Evolutionary conservation across 164 flowering plant species (phyloP).

Genomic region (Nelumbo lutea): DNA sequence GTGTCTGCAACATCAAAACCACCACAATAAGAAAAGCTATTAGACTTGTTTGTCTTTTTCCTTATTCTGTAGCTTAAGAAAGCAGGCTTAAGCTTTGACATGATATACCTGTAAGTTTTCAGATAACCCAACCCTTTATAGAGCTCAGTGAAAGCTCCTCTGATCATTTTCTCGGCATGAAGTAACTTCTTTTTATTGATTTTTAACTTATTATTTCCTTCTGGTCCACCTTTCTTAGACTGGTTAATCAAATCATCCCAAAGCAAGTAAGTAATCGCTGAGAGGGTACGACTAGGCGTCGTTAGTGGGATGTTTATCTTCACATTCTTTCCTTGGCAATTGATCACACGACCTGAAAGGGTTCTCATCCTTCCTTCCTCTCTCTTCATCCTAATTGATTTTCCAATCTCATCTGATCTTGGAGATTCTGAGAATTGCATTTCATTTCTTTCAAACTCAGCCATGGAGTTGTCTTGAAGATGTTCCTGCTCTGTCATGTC

Average conservation of each 20-base stretch:
- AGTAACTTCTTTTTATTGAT: constrained; percentile 73
- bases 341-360: constrained; percentile 44
- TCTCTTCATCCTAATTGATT: constrained; percentile 36
- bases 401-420: constrained; percentile 41
- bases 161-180: constrained; percentile 94
- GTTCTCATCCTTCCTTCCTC: constrained; percentile 46
- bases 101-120: constrained; percentile 66
- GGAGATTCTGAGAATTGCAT: constrained; percentile 34
- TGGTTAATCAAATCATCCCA: constrained; percentile 74
- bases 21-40: neutral
- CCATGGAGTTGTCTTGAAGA: constrained; percentile 30
- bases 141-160: constrained; percentile 77
- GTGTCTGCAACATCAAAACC: constrained; percentile 46
- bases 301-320: constrained; percentile 78
- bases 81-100: neutral
- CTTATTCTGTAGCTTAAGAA: neutral
- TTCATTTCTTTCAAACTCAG: constrained; percentile 40
- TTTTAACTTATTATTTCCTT: constrained; percentile 43
- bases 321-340: constrained; percentile 70
- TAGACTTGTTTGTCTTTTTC: too few relatives aligned
- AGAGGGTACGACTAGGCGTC: constrained; percentile 73
- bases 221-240: constrained; percentile 55
- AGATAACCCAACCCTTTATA: constrained; percentile 87
- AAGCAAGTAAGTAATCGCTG: constrained; percentile 65
- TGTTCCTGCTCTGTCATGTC: constrained; percentile 50